Conservation (phyloP, 495 filamentous ascomycete genomes). For the Daldinia loculata region DNA sequence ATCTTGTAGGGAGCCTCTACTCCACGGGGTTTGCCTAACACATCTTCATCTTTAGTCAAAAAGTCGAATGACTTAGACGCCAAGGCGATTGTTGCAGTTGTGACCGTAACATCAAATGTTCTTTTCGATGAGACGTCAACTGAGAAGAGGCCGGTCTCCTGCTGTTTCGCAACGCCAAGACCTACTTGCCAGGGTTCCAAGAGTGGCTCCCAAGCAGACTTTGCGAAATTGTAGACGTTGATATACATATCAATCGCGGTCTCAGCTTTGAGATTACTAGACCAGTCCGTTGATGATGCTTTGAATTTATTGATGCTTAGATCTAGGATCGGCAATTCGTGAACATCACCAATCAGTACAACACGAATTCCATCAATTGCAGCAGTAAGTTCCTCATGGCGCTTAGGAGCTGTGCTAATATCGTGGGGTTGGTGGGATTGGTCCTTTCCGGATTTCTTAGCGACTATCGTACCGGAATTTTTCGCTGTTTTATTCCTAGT, state of each 20-base stretch:
- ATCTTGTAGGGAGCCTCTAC: conserved; percentile 92
- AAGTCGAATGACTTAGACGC: conserved; percentile 93
- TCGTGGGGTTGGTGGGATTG: conserved; percentile 46
- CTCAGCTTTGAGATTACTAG: conserved; percentile 83
- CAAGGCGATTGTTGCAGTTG: conserved; percentile 91
- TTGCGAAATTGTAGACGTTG: conserved; percentile 98
- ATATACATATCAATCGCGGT: conserved; percentile 90
- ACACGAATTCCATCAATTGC: conserved; percentile 88
- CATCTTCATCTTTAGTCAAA: conserved; percentile 87
- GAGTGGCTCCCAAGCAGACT: conserved; percentile 96
- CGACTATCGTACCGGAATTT: conserved; percentile 26
- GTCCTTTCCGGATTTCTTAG: conserved; percentile 30
- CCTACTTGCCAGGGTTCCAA: conserved; percentile 97
- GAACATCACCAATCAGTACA: conserved; percentile 92
- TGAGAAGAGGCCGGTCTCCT: conserved; percentile 76
- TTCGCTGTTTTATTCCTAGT: conserved; percentile 45
- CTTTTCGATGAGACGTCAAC: conserved; percentile 88
- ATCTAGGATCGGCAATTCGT: conserved; percentile 93
- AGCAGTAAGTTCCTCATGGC: conserved; percentile 83
- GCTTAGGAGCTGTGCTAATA: conserved; percentile 43
- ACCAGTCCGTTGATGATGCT: conserved; percentile 87
- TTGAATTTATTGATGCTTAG: conserved; percentile 92
- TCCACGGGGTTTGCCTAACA: conserved; percentile 91
- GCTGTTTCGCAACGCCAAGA: conserved; percentile 84
- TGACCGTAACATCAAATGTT: conserved; percentile 89